Percentiles rank a stretch among this genome's conserved stretches.
phyloP scores from a whole-genome alignment of 2,329 filamentous ascomycete genomes.

The Calonectria multiphialidica region DNA sequence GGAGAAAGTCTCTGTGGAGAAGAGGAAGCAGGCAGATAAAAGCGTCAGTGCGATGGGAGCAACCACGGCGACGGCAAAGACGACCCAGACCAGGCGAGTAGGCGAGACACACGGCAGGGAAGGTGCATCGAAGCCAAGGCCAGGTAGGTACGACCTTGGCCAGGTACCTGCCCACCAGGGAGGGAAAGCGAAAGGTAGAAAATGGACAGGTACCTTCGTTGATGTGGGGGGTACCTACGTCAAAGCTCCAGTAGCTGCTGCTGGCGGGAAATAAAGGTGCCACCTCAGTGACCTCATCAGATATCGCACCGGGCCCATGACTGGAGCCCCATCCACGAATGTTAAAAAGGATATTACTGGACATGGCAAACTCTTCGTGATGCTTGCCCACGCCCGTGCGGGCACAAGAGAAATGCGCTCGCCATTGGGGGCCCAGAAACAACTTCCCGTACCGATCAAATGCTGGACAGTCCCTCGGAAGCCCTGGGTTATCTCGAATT shows the following conservation, averaged over 20 bases:
- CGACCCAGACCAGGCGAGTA: conserved; percentile 10
- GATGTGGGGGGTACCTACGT: conserved; percentile 2
- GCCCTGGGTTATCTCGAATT: background rate
- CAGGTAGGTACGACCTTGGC: background rate
- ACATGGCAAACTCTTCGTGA: background rate
- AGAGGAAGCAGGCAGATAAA: conserved; percentile 15
- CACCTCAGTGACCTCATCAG: conserved; percentile 14
- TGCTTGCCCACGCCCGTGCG: background rate
- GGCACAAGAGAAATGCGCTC: background rate
- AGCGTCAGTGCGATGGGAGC: conserved; percentile 4
- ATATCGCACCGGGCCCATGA: background rate
- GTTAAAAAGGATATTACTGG: conserved; percentile 9
- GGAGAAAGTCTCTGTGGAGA: background rate
- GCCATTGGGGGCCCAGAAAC: background rate
- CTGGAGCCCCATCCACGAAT: conserved; percentile 1
- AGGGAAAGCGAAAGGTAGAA: background rate
- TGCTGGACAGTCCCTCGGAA: background rate
- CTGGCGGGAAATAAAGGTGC: conserved; percentile 8
- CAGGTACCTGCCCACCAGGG: background rate
- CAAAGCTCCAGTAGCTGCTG: conserved; percentile 5
- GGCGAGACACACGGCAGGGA: conserved; percentile 23
- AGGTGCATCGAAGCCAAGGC: conserved; percentile 14
- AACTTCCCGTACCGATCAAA: too few species aligned
- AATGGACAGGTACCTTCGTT: background rate
- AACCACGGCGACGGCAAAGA: background rate